Conservation (phyloP, 2,329 filamentous ascomycete genomes). For the Exserohilum turcica region DNA sequence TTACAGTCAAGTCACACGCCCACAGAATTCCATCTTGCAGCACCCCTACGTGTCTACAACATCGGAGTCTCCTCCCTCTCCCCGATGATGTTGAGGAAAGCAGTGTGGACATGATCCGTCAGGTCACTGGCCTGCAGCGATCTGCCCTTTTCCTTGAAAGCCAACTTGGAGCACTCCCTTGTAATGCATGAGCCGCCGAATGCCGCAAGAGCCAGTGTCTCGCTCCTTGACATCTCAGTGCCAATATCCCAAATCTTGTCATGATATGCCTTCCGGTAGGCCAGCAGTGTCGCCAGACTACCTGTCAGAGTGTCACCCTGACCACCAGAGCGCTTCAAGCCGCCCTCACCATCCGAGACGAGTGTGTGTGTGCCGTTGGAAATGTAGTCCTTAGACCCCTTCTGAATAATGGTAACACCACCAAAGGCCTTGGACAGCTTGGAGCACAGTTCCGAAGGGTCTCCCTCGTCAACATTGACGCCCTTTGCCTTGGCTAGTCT, state of each 20-base stretch:
- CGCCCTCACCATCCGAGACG: constrained; percentile 76
- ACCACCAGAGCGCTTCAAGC: constrained; percentile 86
- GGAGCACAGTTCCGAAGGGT: constrained; percentile 64
- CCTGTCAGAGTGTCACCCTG: constrained; percentile 97
- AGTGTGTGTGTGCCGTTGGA: constrained; percentile 79
- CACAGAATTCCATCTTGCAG: too few relatives aligned
- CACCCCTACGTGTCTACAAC: too few relatives aligned
- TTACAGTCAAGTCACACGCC: too few relatives aligned
- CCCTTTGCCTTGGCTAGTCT: constrained; percentile 77
- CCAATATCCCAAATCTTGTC: constrained; percentile 76
- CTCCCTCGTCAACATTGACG: constrained; percentile 62
- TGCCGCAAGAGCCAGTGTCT: constrained; percentile 74
- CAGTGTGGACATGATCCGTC: constrained; percentile 83
- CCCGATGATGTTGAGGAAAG: constrained; percentile 81
- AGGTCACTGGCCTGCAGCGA: constrained; percentile 91
- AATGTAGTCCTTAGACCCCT: constrained; percentile 81
- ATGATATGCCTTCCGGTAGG: constrained; percentile 85
- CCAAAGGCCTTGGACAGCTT: constrained; percentile 77
- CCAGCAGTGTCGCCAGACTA: constrained; percentile 83
- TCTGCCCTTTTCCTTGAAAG: constrained; percentile 83
- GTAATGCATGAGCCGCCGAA: constrained; percentile 89
- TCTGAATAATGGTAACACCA: constrained; percentile 90
- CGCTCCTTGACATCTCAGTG: constrained; percentile 59
- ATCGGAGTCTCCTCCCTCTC: constrained; percentile 54
- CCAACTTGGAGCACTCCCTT: constrained; percentile 84